These are phyloP conservation scores for Rhizopogon roseolus DNA, from an alignment of 768 basidiomycete species.

Conservation along the genomic window DNA sequence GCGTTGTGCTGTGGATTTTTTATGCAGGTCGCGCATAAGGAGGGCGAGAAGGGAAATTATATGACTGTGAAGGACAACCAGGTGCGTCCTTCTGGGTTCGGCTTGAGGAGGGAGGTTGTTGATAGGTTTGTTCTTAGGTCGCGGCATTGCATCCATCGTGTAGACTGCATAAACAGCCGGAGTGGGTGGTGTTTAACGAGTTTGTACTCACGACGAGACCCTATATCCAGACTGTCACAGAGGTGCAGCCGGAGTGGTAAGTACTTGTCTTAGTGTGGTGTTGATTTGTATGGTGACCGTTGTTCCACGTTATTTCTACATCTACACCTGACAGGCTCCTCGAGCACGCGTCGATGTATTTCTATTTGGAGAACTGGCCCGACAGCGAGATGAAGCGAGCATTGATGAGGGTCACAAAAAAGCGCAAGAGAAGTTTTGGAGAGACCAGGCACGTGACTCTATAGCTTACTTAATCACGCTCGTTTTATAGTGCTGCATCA, in stretches of 20 bases:
- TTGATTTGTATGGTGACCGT: not conserved
- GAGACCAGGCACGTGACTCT: too few relatives aligned
- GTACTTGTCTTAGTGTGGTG: slow-evolving; percentile 15
- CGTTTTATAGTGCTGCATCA: too few relatives aligned
- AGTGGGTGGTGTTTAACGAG: slow-evolving; percentile 93
- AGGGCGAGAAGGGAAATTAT: slow-evolving; percentile 86
- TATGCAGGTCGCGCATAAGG: slow-evolving; percentile 96
- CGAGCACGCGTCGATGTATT: slow-evolving; percentile 63
- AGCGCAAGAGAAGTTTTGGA: too few relatives aligned
- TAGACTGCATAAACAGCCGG: slow-evolving; percentile 80
- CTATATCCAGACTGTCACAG: slow-evolving; percentile 90
- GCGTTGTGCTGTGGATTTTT: slow-evolving; percentile 92
- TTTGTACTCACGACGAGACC: slow-evolving; percentile 87
- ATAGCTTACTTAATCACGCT: too few relatives aligned
- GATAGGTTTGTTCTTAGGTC: slow-evolving; percentile 5
- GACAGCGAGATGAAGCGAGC: slow-evolving; percentile 70
- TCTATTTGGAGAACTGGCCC: slow-evolving; percentile 58
- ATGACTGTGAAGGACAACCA: slow-evolving; percentile 94
- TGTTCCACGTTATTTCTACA: not conserved
- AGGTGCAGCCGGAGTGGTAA: slow-evolving; percentile 83
- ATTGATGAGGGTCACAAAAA: slow-evolving; percentile 49
- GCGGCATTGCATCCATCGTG: slow-evolving; percentile 68
- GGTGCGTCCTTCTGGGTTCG: slow-evolving; percentile 32
- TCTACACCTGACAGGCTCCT: slow-evolving; percentile 41
- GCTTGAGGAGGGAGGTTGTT: not conserved